Evolutionary conservation across 140 eudicot genomes (phyloP).

Genomic region (Stevia rebaudiana): DNA sequence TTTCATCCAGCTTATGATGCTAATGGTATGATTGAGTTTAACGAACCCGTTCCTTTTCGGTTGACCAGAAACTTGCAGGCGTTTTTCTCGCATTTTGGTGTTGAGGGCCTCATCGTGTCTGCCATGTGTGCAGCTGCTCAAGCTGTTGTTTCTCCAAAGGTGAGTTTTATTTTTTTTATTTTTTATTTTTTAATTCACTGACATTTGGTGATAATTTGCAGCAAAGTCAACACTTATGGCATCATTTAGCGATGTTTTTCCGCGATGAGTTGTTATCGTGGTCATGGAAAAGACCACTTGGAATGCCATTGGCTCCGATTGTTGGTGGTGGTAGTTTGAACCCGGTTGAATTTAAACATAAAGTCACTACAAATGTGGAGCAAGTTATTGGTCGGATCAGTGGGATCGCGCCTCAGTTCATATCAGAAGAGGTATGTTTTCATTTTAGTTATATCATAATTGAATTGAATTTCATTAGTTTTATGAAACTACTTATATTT

Average conservation of each 20-base stretch:
- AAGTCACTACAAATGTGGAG: conserved; percentile 78
- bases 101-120: conserved; percentile 92
- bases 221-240: conserved; percentile 97
- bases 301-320: conserved; percentile 73
- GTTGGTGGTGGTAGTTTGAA: conserved; percentile 75
- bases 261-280: conserved; percentile 94
- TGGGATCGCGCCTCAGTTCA: conserved; percentile 79
- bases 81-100: conserved; percentile 94
- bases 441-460: neutral
- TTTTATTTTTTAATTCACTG: neutral
- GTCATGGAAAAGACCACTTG: conserved; percentile 97
- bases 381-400: conserved; percentile 66
- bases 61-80: conserved; percentile 90
- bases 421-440: conserved; percentile 75
- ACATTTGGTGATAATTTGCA: conserved; percentile 31
- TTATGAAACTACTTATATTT: neutral
- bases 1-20: conserved; percentile 97
- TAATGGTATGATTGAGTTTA: conserved; percentile 94
- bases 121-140: conserved; percentile 97
- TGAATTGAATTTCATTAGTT: too few species aligned
- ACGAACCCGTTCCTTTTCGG: conserved; percentile 95
- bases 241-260: conserved; percentile 97
- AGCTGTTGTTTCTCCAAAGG: conserved; percentile 95
- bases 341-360: conserved; percentile 74
- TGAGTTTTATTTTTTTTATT: conserved; percentile 21